phyloP scores from a whole-genome alignment of 148 eudicot genomes.

The Agrostemma githago region DNA sequence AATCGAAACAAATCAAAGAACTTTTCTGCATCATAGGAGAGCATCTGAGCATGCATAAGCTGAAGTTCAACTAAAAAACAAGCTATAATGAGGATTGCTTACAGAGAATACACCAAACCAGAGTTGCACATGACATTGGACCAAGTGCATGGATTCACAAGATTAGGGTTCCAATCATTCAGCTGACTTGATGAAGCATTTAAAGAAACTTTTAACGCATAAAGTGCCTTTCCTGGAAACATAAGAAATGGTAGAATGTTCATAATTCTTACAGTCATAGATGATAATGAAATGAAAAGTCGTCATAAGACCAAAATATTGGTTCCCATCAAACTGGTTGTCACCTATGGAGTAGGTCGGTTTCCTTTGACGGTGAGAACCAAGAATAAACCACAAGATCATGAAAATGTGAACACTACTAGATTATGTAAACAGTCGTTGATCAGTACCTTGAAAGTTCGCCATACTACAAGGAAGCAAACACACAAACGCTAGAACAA shows the following conservation, averaged over 20 bases:
- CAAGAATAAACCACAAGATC: not conserved
- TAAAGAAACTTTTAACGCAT: constrained; percentile 47
- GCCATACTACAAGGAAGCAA: constrained; percentile 38
- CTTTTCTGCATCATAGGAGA: not conserved
- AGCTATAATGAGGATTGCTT: constrained; percentile 26
- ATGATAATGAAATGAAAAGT: not conserved
- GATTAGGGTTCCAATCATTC: constrained; percentile 61
- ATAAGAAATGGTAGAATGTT: constrained; percentile 15
- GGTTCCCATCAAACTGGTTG: not conserved
- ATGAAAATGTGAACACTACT: not conserved
- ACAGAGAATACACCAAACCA: constrained; percentile 56
- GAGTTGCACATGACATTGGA: constrained; percentile 61
- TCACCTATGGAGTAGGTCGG: not conserved
- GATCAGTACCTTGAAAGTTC: constrained; percentile 54
- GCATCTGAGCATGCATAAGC: not conserved
- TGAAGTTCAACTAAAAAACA: not conserved
- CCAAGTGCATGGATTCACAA: constrained; percentile 89
- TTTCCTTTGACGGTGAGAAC: not conserved
- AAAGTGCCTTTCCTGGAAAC: constrained; percentile 64
- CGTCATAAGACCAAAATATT: too few species aligned
- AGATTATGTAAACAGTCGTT: constrained; percentile 4
- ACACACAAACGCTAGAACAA: constrained; percentile 34
- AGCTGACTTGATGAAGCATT: constrained; percentile 68
- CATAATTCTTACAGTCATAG: not conserved
- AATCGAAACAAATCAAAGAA: not conserved